A percentile compares a stretch with the other conserved stretches of the same genome.
phyloP scores from a whole-genome alignment of 2,329 filamentous ascomycete species.

The Beauveria pseudobassiana region DNA sequence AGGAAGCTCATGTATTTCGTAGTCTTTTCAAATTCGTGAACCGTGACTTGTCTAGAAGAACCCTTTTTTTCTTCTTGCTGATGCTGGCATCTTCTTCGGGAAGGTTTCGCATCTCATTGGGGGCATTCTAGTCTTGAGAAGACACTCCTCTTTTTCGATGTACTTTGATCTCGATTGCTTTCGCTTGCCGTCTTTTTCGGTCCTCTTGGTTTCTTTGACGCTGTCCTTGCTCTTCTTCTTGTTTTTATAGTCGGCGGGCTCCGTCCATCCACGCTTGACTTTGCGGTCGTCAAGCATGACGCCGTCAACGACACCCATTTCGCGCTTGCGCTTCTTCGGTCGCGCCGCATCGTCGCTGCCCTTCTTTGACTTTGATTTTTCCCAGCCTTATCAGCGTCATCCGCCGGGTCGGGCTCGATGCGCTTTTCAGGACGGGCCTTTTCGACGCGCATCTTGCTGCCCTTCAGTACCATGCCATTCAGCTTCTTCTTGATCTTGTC shows the following conservation, averaged over 20 bases:
- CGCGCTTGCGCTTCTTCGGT: constrained; percentile 44
- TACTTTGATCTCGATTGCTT: constrained; percentile 67
- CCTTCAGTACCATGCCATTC: constrained; percentile 77
- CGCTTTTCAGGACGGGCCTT: constrained; percentile 54
- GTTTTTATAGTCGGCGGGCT: constrained; percentile 45
- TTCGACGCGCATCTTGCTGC: constrained; percentile 77
- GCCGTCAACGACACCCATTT: constrained; percentile 50
- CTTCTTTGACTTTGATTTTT: constrained; percentile 24
- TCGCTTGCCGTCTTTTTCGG: constrained; percentile 47
- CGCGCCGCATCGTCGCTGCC: constrained; percentile 15
- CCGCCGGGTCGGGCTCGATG: constrained; percentile 25
- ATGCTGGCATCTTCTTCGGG: constrained; percentile 36
- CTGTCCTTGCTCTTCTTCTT: constrained; percentile 37
- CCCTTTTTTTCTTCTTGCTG: constrained; percentile 55
- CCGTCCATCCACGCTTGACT: constrained; percentile 86
- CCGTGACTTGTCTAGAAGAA: constrained; percentile 47
- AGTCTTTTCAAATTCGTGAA: constrained; percentile 88
- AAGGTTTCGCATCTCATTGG: constrained; percentile 36
- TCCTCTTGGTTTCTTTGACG: constrained; percentile 35
- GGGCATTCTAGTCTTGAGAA: constrained; percentile 74
- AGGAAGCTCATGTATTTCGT: constrained; percentile 77
- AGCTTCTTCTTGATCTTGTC: constrained; percentile 89
- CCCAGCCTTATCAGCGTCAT: constrained; percentile 17
- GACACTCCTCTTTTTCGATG: constrained; percentile 69
- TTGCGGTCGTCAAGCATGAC: constrained; percentile 67